These are phyloP conservation scores for Sporisorium iseilematis-ciliati DNA, from an alignment of 1,284 basidiomycete species.

Conservation along the genomic window DNA sequence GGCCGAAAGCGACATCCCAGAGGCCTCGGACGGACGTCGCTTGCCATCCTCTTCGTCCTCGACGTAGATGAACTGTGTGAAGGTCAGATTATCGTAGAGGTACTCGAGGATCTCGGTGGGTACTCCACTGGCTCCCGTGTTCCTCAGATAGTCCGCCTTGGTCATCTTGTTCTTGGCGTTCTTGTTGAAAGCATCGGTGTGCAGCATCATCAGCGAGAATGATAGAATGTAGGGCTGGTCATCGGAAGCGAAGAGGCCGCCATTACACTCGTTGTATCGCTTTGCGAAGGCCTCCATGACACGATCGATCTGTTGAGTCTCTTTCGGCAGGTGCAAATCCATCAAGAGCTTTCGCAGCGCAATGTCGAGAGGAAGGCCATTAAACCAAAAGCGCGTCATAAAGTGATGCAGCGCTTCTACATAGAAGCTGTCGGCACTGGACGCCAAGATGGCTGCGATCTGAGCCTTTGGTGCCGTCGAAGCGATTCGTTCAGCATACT, in stretches of 20 bases:
- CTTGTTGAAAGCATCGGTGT: constrained; percentile 97
- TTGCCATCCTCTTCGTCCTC: constrained; percentile 75
- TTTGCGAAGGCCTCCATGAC: constrained; percentile 94
- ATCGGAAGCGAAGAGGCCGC: constrained; percentile 76
- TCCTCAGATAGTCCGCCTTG: constrained; percentile 68
- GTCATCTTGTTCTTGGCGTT: constrained; percentile 96
- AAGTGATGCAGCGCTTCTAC: constrained; percentile 79
- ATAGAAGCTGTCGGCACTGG: constrained; percentile 81
- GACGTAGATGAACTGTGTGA: constrained; percentile 92
- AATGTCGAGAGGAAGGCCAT: constrained; percentile 86
- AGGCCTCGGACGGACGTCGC: constrained; percentile 38
- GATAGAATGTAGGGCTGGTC: constrained; percentile 96
- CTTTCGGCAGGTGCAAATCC: constrained; percentile 88
- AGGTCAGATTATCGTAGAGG: constrained; percentile 95
- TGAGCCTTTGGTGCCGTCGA: constrained; percentile 42
- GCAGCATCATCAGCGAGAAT: constrained; percentile 98
- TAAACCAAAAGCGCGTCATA: constrained; percentile 84
- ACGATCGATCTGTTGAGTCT: constrained; percentile 98
- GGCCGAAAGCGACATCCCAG: constrained; percentile 9
- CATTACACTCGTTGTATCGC: constrained; percentile 87
- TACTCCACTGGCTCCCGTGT: constrained; percentile 79
- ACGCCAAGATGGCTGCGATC: constrained; percentile 58
- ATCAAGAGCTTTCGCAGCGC: constrained; percentile 90
- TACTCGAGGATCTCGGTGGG: constrained; percentile 88
- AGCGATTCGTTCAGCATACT: constrained; percentile 51